Evolutionary conservation across 805 yeast species (phyloP), one percentile per base, ranked within the genome.

Genomic region (Ogataea henricii): DNA sequence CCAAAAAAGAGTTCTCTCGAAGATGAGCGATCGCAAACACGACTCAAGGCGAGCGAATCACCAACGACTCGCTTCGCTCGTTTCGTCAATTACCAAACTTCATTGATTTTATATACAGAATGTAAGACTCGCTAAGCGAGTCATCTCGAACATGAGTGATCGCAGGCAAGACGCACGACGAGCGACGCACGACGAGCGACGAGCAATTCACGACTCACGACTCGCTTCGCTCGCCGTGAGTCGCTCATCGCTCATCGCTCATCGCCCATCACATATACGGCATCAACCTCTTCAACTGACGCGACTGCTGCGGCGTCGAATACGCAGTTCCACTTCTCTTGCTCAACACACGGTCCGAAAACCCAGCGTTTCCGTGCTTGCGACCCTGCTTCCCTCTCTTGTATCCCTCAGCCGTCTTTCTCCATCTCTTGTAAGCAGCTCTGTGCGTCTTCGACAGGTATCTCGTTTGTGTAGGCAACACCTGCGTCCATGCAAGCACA

Each of bases 361-460:
- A 91, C 18, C 96, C 91, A 1, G 90, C 88, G 62, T 91, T 91
- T 43, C 97, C 97, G 65, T 91, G 97, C 56, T 87, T 86, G 71
- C 96, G 81, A 9, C 96, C 96, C 17, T 95, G 86, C 58, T 82
- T 81, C 53, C 77, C 91, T 63, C 89, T 72, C 57, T 82, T 78
- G 68, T 74, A 77, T 17, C 73, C 84, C n/a, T 81, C 78, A 1
- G 87, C 89, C 4, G 87, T 85, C 59, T 82, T 83, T 64, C 85
- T 79, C 83, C 94, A 88, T 69, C 97, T 79, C 64, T 87, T 89
- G 41, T 90, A 90, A 5, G 95, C 85, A 21, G 95, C 89, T 63
- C 89, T 83, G 64, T 89, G 94, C 2, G 96, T 83, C 66, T 89
- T 87, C 77, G 83, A 81, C 55, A 72, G 49, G 39, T 57, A 57